phyloP scores from a whole-genome alignment of 2,329 filamentous ascomycete genomes.

The Hymenoscyphus albidus region DNA sequence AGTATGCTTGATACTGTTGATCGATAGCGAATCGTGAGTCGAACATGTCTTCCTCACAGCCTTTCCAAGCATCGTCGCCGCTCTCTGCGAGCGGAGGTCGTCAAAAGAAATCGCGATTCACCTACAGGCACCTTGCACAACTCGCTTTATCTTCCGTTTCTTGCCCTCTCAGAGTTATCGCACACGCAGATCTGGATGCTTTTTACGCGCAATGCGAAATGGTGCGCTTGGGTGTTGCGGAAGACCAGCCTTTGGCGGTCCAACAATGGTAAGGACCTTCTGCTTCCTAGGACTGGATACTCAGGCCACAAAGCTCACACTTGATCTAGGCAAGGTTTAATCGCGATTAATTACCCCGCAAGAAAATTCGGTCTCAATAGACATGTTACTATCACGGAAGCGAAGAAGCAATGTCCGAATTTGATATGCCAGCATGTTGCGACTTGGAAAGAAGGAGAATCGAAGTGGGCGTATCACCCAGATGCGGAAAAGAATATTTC shows the following conservation, averaged over 20 bases:
- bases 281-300: not conserved
- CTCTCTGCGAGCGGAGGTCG: slow-evolving; percentile 31
- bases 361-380: slow-evolving; percentile 74
- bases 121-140: slow-evolving; percentile 75
- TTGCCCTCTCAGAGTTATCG: slow-evolving; percentile 79
- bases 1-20: not conserved
- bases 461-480: slow-evolving; percentile 84
- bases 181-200: slow-evolving; percentile 92
- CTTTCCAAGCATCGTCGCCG: slow-evolving; percentile 45
- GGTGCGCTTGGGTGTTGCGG: slow-evolving; percentile 71
- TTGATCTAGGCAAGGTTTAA: slow-evolving; percentile 70
- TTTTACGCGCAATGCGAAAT: slow-evolving; percentile 98
- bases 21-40: not conserved
- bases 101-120: slow-evolving; percentile 64
- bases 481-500: slow-evolving; percentile 76
- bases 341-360: slow-evolving; percentile 94
- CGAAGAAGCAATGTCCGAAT: slow-evolving; percentile 79
- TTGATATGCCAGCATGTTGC: slow-evolving; percentile 89
- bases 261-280: slow-evolving; percentile 70
- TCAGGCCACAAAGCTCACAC: slow-evolving; percentile 7
- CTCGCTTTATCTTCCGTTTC: slow-evolving; percentile 67
- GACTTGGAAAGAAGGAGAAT: slow-evolving; percentile 89
- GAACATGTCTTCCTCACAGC: slow-evolving; percentile 45
- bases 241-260: slow-evolving; percentile 80
- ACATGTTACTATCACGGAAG: slow-evolving; percentile 75